A percentile compares a stretch with the other conserved stretches of the same genome.
phyloP scores from a whole-genome alignment of 1,284 basidiomycete species.

The Salmacisia buchloeana region DNA sequence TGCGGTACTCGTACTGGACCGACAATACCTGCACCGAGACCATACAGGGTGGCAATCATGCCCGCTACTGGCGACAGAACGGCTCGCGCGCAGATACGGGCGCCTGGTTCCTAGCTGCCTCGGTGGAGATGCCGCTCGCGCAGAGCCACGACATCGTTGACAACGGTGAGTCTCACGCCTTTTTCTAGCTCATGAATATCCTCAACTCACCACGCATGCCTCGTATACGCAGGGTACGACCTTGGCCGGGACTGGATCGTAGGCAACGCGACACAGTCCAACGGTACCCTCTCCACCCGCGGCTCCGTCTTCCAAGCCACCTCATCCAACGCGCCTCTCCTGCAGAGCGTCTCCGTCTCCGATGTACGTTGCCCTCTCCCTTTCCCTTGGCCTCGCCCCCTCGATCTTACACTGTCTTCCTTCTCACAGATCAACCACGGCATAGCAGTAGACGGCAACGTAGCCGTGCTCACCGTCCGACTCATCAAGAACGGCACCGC shows the following conservation, averaged over 20 bases:
- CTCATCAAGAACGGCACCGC: slow-evolving; percentile 31
- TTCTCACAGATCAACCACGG: slow-evolving; percentile 38
- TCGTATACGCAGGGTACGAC: slow-evolving; percentile 25
- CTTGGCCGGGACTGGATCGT: slow-evolving; percentile 37
- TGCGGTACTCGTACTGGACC: slow-evolving; percentile 38
- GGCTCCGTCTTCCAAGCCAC: slow-evolving; percentile 35
- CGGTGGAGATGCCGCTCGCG: slow-evolving; percentile 29
- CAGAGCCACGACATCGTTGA: slow-evolving; percentile 34
- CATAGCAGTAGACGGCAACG: slow-evolving; percentile 37
- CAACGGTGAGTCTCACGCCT: slow-evolving; percentile 21
- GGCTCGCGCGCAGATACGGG: slow-evolving; percentile 22
- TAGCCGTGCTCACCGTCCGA: slow-evolving; percentile 36
- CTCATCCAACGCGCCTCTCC: slow-evolving; percentile 18
- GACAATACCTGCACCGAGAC: slow-evolving; percentile 33
- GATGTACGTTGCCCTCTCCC: neutral
- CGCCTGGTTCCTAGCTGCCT: slow-evolving; percentile 44
- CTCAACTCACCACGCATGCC: neutral
- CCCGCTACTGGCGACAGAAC: slow-evolving; percentile 45
- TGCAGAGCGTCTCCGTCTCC: slow-evolving; percentile 20
- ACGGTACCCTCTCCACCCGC: slow-evolving; percentile 25
- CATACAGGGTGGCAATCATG: slow-evolving; percentile 45
- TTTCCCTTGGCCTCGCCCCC: neutral
- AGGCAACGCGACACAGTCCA: slow-evolving; percentile 35
- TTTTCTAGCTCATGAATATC: neutral
- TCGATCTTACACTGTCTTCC: neutral